Base-by-base conservation (phyloP, 768 basidiomycete species). In the Fomitopsis serialis region DNA sequence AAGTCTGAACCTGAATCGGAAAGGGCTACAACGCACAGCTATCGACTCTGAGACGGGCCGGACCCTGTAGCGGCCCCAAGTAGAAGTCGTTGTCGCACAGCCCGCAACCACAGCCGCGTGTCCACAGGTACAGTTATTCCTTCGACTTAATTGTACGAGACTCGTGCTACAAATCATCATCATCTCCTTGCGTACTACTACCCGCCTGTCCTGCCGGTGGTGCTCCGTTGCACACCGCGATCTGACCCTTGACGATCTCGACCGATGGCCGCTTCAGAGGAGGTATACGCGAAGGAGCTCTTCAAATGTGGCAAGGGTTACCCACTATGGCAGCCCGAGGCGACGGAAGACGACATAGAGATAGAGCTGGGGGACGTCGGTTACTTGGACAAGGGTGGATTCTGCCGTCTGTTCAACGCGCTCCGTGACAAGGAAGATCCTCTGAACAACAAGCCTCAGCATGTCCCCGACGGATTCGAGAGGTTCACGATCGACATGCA, bases 351-450 rank as follows among this genome's bases (percentile, higher is more conserved):
- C 19, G 35, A 35, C 35, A 10, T 21, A 24, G 53, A 45, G n/a
- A 22, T 54, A 19, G 5, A 24, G n/a, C 24, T 54, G 29, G 53
- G 53, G 11, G 53, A 54, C 37, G 53, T 54, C 8, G 53, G 53
- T 10, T 54, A 54, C 43, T 21, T 54, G 15, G 36, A 45, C 3
- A 25, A 34, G 12, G 53, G 53, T 17, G 40, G 29, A 13, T 54
- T 54, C 48, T 49, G 43, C 19, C 53, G 42, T 24, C n/a, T 54
- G 24, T 56, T 57, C 52, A 57, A 57, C 29, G 48, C 52, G 5
- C 32, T 32, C 36, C 23, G 32, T 11, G 37, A 46, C 17, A 23
- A 27, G 10, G 42, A 57, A 34, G 52, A 57, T 23, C 42, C 46
- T 8, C 37, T 50, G 37, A 40, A 40, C 42, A 52, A 57, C 27